Evolutionary conservation across 208 protist genomes (phyloP).

Genomic region (Trichomonas tenax): DNA sequence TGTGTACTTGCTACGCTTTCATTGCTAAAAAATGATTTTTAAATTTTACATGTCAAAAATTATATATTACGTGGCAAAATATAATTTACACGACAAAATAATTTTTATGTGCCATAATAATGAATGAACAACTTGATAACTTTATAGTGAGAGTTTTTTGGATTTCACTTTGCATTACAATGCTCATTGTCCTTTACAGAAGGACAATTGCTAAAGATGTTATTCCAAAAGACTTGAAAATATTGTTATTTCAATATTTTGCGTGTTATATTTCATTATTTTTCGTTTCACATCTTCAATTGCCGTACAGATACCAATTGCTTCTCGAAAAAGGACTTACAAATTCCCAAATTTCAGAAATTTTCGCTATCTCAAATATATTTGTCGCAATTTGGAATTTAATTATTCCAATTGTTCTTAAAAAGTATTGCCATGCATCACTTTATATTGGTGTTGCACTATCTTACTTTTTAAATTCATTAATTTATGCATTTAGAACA

Average conservation of each 20-base stretch:
- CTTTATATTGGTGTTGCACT: background rate
- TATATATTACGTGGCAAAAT: background rate
- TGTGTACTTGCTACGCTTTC: no score
- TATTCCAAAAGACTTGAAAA: background rate
- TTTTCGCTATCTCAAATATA: background rate
- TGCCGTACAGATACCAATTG: background rate
- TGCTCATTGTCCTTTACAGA: background rate
- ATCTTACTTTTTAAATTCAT: background rate
- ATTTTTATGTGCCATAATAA: no score
- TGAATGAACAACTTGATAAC: background rate
- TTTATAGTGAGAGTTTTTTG: background rate
- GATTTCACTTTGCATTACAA: background rate
- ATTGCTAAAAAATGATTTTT: no score
- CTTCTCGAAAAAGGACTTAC: background rate
- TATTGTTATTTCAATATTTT: background rate
- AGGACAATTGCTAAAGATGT: background rate
- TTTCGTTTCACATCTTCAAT: background rate
- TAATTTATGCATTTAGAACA: background rate
- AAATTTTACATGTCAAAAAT: background rate
- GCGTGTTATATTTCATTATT: background rate
- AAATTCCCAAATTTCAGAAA: background rate
- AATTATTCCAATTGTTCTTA: background rate
- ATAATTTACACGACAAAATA: background rate
- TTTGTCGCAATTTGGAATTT: background rate
- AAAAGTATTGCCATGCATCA: background rate